A percentile compares a stretch with the other conserved stretches of the same genome.
These are phyloP conservation scores for Penicillium sp. DNA, from an alignment of 2,329 filamentous ascomycete genomes.

Conservation along the genomic window DNA sequence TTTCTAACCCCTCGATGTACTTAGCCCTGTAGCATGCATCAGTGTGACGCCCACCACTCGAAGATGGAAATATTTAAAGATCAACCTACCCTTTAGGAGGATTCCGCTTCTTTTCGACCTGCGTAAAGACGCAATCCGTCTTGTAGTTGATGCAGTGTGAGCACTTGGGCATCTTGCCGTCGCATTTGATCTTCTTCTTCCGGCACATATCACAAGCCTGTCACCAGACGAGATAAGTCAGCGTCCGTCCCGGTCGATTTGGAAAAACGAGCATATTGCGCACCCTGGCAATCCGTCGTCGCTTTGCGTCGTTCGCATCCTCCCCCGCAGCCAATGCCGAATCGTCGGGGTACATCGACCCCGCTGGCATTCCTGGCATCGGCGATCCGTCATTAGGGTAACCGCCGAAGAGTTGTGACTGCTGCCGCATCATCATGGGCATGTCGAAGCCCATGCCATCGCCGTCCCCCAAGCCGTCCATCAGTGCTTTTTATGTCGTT, in stretches of 20 bases:
- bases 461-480: slow-evolving; percentile 36
- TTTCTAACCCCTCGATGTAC: slow-evolving; percentile 95
- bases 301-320: slow-evolving; percentile 71
- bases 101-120: slow-evolving; percentile 97
- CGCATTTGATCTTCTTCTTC: slow-evolving; percentile 92
- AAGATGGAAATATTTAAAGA: not conserved
- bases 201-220: slow-evolving; percentile 94
- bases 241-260: not conserved
- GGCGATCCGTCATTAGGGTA: slow-evolving; percentile 58
- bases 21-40: slow-evolving; percentile 61
- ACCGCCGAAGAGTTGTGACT: slow-evolving; percentile 62
- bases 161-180: slow-evolving; percentile 90
- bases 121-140: slow-evolving; percentile 93
- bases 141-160: slow-evolving; percentile 97
- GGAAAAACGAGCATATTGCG: slow-evolving; percentile 28
- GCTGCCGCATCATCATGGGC: slow-evolving; percentile 54
- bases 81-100: slow-evolving; percentile 81
- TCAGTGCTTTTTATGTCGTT: slow-evolving; percentile 13
- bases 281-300: slow-evolving; percentile 81
- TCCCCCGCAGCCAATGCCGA: slow-evolving; percentile 42
- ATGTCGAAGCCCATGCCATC: slow-evolving; percentile 42
- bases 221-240: slow-evolving; percentile 7
- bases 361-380: slow-evolving; percentile 47
- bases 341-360: slow-evolving; percentile 42
- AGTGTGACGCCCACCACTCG: slow-evolving; percentile 5